Conservation (phyloP, 106 monocot species). For the Platanthera guangdongensis region DNA sequence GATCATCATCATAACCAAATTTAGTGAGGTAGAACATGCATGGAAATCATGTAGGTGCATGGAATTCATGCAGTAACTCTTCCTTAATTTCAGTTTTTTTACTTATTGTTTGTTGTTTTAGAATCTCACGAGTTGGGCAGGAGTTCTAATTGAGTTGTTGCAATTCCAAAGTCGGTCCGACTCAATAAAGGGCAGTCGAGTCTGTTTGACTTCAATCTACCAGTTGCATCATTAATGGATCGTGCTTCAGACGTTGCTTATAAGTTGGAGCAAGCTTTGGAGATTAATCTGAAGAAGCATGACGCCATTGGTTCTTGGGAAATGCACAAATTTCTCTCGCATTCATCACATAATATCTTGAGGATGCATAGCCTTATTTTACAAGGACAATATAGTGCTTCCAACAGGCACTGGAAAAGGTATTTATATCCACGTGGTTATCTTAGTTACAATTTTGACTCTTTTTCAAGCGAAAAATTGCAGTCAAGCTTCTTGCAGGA, state of each 20-base stretch:
- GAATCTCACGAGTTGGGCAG: constrained; percentile 22
- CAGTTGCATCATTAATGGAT: background rate
- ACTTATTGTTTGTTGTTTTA: too few relatives aligned
- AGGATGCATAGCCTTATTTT: too few relatives aligned
- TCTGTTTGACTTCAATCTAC: background rate
- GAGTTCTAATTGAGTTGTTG: constrained; percentile 16
- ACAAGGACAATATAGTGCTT: too few relatives aligned
- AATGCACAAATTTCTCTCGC: too few relatives aligned
- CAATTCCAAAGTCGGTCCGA: constrained; percentile 23
- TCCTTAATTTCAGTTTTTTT: background rate
- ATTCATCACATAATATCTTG: too few relatives aligned
- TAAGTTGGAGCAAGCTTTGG: constrained; percentile 82
- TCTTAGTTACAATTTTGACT: background rate
- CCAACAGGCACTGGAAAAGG: too few relatives aligned
- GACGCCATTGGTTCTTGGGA: constrained; percentile 83
- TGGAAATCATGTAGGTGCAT: too few relatives aligned
- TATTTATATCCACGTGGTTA: background rate
- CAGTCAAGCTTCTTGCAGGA: constrained; percentile 41
- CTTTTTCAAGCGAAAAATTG: background rate
- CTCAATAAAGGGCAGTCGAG: background rate
- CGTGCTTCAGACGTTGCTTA: constrained; percentile 42
- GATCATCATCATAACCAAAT: too few relatives aligned
- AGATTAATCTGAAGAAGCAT: constrained; percentile 62
- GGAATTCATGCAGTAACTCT: background rate
- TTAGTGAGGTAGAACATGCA: too few relatives aligned